phyloP scores from a whole-genome alignment of 192 early-diverging fungal genomes.

The Pilobolus umbonatus region DNA sequence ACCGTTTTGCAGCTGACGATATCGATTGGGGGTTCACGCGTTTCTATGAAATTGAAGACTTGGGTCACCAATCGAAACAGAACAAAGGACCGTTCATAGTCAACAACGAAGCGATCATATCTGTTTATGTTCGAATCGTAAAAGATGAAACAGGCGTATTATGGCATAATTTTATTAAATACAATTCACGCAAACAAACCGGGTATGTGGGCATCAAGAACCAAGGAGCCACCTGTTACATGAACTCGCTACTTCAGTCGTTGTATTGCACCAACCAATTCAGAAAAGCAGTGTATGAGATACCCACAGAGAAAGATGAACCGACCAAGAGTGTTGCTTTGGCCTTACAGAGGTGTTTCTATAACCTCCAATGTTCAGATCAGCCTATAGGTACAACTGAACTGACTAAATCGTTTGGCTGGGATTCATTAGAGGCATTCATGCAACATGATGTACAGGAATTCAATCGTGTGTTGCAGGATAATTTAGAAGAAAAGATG shows the following conservation, averaged over 20 bases:
- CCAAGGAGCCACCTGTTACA: slow-evolving; percentile 98
- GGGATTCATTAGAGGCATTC: slow-evolving; percentile 93
- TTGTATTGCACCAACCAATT: slow-evolving; percentile 94
- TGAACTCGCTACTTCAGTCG: slow-evolving; percentile 97
- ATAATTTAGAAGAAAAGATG: slow-evolving; percentile 97
- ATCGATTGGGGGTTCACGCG: slow-evolving; percentile 95
- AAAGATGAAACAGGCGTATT: slow-evolving; percentile 87
- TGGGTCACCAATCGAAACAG: slow-evolving; percentile 37
- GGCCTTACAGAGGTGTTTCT: slow-evolving; percentile 93
- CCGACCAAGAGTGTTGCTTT: slow-evolving; percentile 82
- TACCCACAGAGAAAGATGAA: slow-evolving; percentile 86
- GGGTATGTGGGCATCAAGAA: slow-evolving; percentile 94
- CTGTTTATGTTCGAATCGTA: slow-evolving; percentile 68
- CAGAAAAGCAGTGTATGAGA: slow-evolving; percentile 87
- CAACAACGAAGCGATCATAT: slow-evolving; percentile 58
- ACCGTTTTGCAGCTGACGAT: slow-evolving; percentile 79
- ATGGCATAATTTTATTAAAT: slow-evolving; percentile 76
- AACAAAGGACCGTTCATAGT: slow-evolving; percentile 59
- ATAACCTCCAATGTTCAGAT: slow-evolving; percentile 75
- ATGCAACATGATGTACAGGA: slow-evolving; percentile 99
- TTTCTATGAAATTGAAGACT: slow-evolving; percentile 55
- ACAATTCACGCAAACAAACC: slow-evolving; percentile 85
- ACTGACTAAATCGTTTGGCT: slow-evolving; percentile 97
- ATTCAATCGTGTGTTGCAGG: slow-evolving; percentile 95
- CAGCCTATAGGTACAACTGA: slow-evolving; percentile 84